Percentiles rank a stretch among this genome's conserved stretches.
These are phyloP conservation scores for Jaminaea rosea DNA, from an alignment of 1,284 basidiomycete genomes.

Conservation along the genomic window DNA sequence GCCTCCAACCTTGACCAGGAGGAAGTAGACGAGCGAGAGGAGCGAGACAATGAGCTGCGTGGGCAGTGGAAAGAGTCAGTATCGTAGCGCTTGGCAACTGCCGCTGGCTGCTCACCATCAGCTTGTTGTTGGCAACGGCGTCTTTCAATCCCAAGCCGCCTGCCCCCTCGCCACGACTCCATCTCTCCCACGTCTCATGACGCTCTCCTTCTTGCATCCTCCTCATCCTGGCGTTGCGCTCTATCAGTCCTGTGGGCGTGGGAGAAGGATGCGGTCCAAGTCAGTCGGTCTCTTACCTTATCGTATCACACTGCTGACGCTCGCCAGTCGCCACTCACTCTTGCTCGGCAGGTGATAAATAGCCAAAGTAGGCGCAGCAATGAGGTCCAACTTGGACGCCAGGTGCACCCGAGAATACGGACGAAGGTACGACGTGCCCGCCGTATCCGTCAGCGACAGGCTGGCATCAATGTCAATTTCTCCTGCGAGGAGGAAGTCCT, in stretches of 20 bases:
- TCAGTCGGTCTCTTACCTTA: no score
- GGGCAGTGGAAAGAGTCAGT: no score
- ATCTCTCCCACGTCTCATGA: conserved; percentile 37
- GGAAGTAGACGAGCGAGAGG: conserved; percentile 16
- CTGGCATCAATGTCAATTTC: conserved; percentile 47
- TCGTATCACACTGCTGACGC: no score
- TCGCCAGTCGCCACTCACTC: no score
- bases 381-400: conserved; percentile 45
- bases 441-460: conserved; percentile 31
- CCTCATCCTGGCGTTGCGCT: conserved; percentile 37
- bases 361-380: conserved; percentile 44
- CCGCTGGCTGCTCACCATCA: no score
- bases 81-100: no score
- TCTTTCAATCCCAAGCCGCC: conserved; percentile 21
- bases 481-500: conserved; percentile 47
- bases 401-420: conserved; percentile 48
- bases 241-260: no score
- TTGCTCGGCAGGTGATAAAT: conserved; percentile 42
- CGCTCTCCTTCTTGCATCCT: conserved; percentile 13
- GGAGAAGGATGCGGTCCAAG: no score
- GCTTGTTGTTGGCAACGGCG: conserved; percentile 17
- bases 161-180: conserved; percentile 37
- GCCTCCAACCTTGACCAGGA: conserved; percentile 18
- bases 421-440: conserved; percentile 43
- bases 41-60: conserved; percentile 12